A percentile compares a stretch with the other conserved stretches of the same genome.
Conservation (phyloP, 768 basidiomycete species). For the Sarcomyxa edulis region DNA sequence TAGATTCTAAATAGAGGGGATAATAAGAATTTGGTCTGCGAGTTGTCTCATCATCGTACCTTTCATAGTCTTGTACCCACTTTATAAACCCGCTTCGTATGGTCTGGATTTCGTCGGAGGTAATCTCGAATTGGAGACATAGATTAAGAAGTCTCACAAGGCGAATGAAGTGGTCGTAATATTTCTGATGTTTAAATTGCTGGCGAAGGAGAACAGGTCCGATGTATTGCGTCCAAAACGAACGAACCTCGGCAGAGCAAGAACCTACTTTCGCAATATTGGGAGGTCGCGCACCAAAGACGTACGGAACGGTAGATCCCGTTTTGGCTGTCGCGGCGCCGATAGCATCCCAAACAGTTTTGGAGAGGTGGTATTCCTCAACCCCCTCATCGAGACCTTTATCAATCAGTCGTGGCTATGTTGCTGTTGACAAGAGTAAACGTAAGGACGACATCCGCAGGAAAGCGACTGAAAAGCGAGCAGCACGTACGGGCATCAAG, state of each 20-base stretch:
- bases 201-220: constrained; percentile 30
- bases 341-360: constrained; percentile 33
- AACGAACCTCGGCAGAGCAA: constrained; percentile 28
- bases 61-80: constrained; percentile 35
- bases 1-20: no score
- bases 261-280: constrained; percentile 19
- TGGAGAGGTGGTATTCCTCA: constrained; percentile 22
- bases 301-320: constrained; percentile 30
- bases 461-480: no score
- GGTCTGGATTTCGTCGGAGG: constrained; percentile 15
- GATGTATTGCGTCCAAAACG: constrained; percentile 34
- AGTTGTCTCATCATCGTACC: constrained; percentile 22
- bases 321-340: constrained; percentile 25
- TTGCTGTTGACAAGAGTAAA: no score
- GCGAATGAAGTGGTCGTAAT: constrained; percentile 36
- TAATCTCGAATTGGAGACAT: constrained; percentile 31
- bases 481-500: no score
- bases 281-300: constrained; percentile 27
- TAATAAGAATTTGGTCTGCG: no score
- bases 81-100: constrained; percentile 22
- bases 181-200: constrained; percentile 23
- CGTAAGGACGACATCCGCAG: no score
- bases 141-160: constrained; percentile 30
- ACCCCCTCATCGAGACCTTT: constrained; percentile 28
- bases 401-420: no score